These are phyloP conservation scores for Daldinia vernicosa DNA, from an alignment of 495 filamentous ascomycete genomes.

Conservation along the genomic window DNA sequence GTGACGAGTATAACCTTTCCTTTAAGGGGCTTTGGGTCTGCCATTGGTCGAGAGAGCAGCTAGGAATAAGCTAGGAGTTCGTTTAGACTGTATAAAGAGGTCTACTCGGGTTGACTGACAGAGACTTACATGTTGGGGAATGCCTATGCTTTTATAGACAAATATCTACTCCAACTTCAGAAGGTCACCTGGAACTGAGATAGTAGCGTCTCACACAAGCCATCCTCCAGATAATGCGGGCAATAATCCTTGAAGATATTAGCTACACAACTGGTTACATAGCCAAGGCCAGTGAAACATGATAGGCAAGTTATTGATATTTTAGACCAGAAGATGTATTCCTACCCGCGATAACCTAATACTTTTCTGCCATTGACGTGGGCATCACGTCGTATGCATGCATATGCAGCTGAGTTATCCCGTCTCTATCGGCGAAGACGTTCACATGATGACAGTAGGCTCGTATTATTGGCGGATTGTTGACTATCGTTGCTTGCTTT, in stretches of 20 bases:
- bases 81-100: not conserved
- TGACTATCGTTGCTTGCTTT: not conserved
- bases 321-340: not conserved
- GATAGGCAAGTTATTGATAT: not conserved
- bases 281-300: not conserved
- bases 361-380: not conserved
- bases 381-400: not conserved
- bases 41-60: conserved; percentile 11
- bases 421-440: not conserved
- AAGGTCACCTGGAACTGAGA: too few species aligned
- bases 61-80: not conserved
- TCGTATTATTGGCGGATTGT: not conserved
- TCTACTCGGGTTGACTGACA: not conserved
- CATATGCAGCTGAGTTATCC: not conserved
- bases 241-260: too few species aligned
- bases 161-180: not conserved
- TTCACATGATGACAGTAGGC: not conserved
- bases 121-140: not conserved
- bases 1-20: conserved; percentile 61
- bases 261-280: too few species aligned
- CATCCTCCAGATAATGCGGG: too few species aligned
- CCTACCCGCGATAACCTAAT: not conserved
- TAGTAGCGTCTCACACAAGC: too few species aligned
- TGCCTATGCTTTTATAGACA: not conserved
- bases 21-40: conserved; percentile 23